Conservation (phyloP, 768 basidiomycete genomes). For the Russula sp. region DNA sequence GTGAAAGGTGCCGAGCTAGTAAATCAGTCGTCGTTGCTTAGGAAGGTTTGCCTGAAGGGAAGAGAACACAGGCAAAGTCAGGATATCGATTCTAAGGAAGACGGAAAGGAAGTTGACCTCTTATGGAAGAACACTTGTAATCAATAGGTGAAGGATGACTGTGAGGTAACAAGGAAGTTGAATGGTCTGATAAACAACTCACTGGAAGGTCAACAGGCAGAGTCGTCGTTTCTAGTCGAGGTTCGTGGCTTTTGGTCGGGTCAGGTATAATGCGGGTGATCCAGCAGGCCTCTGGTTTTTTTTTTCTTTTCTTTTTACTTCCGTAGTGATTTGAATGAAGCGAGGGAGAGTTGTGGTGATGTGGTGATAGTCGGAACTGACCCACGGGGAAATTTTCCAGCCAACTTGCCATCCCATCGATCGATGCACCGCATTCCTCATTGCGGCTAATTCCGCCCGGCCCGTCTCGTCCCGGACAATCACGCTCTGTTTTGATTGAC, state of each 20-base stretch:
- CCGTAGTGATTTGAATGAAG: background rate
- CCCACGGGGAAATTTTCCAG: background rate
- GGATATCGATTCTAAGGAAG: conserved; percentile 6
- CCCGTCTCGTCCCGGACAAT: background rate
- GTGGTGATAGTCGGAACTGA: background rate
- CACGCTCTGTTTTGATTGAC: background rate
- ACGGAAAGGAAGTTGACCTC: conserved; percentile 36
- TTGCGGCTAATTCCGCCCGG: conserved; percentile 2
- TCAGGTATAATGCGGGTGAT: conserved; percentile 61
- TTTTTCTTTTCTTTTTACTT: background rate
- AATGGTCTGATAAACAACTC: conserved; percentile 13
- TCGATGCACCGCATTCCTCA: background rate
- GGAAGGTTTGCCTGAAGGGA: conserved; percentile 65
- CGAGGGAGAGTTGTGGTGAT: background rate
- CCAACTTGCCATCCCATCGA: conserved; percentile 12
- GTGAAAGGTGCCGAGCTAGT: background rate
- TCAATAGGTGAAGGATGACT: conserved; percentile 1
- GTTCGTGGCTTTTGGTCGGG: conserved; percentile 60
- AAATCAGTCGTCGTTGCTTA: conserved; percentile 38
- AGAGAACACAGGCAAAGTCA: conserved; percentile 5
- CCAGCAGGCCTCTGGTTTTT: conserved; percentile 9
- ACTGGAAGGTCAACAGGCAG: conserved; percentile 77
- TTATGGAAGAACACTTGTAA: conserved; percentile 68
- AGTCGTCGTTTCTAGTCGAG: conserved; percentile 54
- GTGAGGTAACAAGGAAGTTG: background rate